These are phyloP conservation scores for Amaranthus hypochondriacus DNA, from an alignment of 148 eudicot species.

Conservation along the genomic window DNA sequence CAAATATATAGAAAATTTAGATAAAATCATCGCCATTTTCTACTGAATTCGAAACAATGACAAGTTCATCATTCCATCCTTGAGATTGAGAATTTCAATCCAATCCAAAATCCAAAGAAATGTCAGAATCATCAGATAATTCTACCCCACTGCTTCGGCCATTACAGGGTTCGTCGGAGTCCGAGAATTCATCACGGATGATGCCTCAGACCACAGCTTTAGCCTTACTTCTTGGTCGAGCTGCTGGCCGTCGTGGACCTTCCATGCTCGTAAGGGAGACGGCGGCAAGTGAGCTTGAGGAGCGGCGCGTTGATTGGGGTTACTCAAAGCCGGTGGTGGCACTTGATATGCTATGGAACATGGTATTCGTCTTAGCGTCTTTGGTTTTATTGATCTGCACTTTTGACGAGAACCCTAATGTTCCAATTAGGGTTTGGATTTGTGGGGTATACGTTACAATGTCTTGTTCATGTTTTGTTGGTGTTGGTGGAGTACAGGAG, in stretches of 20 bases:
- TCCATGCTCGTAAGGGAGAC: conserved; percentile 83
- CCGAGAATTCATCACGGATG: conserved; percentile 14
- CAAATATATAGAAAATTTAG: no score
- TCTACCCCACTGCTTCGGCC: conserved; percentile 51
- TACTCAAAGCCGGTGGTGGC: conserved; percentile 93
- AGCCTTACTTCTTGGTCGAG: conserved; percentile 53
- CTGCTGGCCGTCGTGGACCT: conserved; percentile 65
- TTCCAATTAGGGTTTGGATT: conserved; percentile 91
- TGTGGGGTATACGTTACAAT: conserved; percentile 77
- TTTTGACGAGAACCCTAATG: conserved; percentile 45
- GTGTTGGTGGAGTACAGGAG: conserved; percentile 73
- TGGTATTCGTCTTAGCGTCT: conserved; percentile 59
- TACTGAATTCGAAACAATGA: no score
- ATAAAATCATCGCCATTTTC: no score
- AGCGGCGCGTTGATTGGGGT: conserved; percentile 88
- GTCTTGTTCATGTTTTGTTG: conserved; percentile 65
- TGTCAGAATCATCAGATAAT: conserved; percentile 29
- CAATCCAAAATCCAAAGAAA: neutral
- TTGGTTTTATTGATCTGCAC: conserved; percentile 50
- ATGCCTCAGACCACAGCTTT: conserved; percentile 32
- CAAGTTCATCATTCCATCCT: no score
- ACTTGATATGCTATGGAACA: conserved; percentile 84
- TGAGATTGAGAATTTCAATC: no score
- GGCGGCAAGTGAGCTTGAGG: conserved; percentile 86
- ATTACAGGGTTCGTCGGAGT: conserved; percentile 21